These are phyloP conservation scores for Colletotrichum theobromicola DNA, from an alignment of 2,329 filamentous ascomycete genomes.

Conservation along the genomic window DNA sequence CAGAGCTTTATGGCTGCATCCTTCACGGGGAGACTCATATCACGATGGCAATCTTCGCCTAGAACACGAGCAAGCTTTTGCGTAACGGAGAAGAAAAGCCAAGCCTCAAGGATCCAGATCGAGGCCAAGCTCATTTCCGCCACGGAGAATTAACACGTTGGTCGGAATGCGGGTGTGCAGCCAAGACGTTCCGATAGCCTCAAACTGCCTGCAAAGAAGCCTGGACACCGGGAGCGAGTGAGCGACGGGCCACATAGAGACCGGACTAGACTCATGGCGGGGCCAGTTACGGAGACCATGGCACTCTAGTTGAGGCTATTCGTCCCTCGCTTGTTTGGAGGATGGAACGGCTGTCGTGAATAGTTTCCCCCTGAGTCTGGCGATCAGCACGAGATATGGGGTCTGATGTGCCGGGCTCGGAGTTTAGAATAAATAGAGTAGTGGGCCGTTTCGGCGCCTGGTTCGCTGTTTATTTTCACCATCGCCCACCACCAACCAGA, in stretches of 20 bases:
- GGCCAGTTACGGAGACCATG: neutral
- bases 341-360: neutral
- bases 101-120: neutral
- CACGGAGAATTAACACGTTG: neutral
- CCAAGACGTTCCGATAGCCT: neutral
- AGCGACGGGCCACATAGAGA: neutral
- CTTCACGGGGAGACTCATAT: neutral
- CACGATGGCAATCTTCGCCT: neutral
- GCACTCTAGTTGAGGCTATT: neutral
- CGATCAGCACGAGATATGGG: neutral
- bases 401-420: neutral
- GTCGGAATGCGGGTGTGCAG: neutral
- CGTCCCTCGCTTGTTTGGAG: neutral
- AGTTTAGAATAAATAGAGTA: constrained; percentile 11
- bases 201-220: neutral
- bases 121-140: neutral
- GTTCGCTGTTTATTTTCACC: constrained; percentile 4
- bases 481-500: neutral
- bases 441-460: neutral
- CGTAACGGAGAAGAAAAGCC: neutral
- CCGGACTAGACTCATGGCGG: neutral
- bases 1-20: neutral
- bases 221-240: neutral
- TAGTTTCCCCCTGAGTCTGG: neutral
- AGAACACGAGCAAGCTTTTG: neutral